A percentile compares a stretch with the other conserved stretches of the same genome.
Conservation (phyloP, 2,329 filamentous ascomycete genomes). For the Diaporthe sp. region DNA sequence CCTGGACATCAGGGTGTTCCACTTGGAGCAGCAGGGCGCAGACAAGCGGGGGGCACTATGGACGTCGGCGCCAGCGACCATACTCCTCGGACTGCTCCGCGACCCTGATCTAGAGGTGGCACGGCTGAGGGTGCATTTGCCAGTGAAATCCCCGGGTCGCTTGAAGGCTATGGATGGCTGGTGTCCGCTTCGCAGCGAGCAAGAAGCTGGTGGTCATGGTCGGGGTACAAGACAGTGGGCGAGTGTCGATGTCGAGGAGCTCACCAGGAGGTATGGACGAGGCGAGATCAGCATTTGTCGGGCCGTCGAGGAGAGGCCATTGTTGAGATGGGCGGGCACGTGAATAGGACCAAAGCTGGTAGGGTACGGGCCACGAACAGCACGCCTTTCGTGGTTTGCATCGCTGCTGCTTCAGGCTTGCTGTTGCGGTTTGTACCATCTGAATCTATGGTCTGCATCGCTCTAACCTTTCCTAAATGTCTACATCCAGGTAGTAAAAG, state of each 20-base stretch:
- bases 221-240: constrained; percentile 38
- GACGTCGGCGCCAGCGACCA: constrained; percentile 41
- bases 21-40: constrained; percentile 20
- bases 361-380: neutral
- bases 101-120: constrained; percentile 61
- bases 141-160: neutral
- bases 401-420: neutral
- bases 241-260: constrained; percentile 47
- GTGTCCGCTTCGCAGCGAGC: neutral
- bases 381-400: neutral
- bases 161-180: neutral
- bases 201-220: neutral
- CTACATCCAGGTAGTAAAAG: no score
- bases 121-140: constrained; percentile 54
- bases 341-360: neutral
- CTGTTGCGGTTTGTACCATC: neutral
- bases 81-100: constrained; percentile 57
- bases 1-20: constrained; percentile 43
- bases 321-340: neutral
- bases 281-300: constrained; percentile 19
- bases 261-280: constrained; percentile 40
- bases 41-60: constrained; percentile 29
- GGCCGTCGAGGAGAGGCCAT: constrained; percentile 27
- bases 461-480: neutral
- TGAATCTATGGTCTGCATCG: neutral